Conservation (phyloP, 805 yeast genomes). For the Kluyveromyces wickerhamii region DNA sequence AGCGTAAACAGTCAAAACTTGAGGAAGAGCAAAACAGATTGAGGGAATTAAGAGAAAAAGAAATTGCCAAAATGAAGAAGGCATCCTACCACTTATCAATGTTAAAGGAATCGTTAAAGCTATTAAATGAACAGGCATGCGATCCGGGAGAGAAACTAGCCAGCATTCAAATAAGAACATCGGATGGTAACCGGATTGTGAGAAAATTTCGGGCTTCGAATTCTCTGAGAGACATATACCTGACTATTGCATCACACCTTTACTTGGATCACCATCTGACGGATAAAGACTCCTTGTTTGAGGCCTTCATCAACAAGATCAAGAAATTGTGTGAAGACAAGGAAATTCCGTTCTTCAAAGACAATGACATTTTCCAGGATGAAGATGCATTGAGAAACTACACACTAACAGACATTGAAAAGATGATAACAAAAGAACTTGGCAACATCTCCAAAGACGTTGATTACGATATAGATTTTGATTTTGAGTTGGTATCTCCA, state of each 20-base stretch:
- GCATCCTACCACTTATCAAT: constrained; percentile 17
- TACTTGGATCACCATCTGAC: constrained; percentile 41
- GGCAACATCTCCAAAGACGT: no score
- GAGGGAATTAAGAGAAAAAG: constrained; percentile 9
- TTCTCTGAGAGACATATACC: constrained; percentile 18
- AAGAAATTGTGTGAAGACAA: constrained; percentile 12
- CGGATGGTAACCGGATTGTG: constrained; percentile 25
- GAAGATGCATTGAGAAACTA: no score
- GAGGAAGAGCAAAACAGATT: constrained; percentile 6
- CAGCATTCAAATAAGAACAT: constrained; percentile 26
- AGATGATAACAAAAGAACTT: no score
- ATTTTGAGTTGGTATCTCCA: constrained; percentile 54
- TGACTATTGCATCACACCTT: constrained; percentile 20
- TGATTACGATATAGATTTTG: constrained; percentile 32
- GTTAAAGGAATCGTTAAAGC: constrained; percentile 16
- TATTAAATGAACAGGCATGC: constrained; percentile 2
- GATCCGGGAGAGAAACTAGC: constrained; percentile 11
- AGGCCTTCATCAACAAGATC: constrained; percentile 38
- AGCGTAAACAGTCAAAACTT: constrained; percentile 28
- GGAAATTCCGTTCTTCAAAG: constrained; percentile 18
- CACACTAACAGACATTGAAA: no score
- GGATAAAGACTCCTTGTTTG: constrained; percentile 64
- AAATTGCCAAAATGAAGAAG: constrained; percentile 11
- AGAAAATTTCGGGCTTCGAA: constrained; percentile 16
- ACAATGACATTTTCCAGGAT: no score